phyloP scores from a whole-genome alignment of 495 filamentous ascomycete species.

The Neurospora cerealis region DNA sequence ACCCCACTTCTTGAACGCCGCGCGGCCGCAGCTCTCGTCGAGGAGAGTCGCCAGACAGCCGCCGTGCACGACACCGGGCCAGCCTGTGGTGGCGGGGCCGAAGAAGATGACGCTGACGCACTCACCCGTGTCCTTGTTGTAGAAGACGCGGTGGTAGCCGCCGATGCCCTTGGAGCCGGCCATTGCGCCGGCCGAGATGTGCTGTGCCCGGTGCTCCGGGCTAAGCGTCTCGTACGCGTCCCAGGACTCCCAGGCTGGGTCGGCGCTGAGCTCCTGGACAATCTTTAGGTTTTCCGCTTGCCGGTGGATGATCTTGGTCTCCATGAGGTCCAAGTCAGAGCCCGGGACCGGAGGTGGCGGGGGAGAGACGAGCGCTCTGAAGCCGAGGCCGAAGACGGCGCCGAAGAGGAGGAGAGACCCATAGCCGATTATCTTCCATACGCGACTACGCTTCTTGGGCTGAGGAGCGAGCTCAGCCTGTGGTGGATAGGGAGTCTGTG shows the following conservation, averaged over 20 bases:
- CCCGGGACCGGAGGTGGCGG: constrained; percentile 21
- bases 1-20: constrained; percentile 36
- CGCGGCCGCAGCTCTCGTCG: constrained; percentile 53
- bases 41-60: constrained; percentile 62
- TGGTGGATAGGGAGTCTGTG: background rate
- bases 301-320: constrained; percentile 20
- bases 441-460: background rate
- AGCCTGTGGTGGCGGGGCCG: constrained; percentile 53
- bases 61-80: constrained; percentile 71
- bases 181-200: constrained; percentile 36
- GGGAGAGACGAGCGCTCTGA: constrained; percentile 27
- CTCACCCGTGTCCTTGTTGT: constrained; percentile 31
- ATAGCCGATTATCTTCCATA: constrained; percentile 10
- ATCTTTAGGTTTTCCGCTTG: constrained; percentile 37
- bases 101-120: constrained; percentile 49
- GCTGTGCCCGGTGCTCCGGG: constrained; percentile 24
- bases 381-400: constrained; percentile 18
- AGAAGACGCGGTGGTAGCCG: constrained; percentile 40
- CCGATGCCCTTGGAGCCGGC: constrained; percentile 33
- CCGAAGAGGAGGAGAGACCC: constrained; percentile 32
- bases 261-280: constrained; percentile 39
- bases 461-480: background rate
- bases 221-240: constrained; percentile 46
- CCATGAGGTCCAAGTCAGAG: constrained; percentile 23
- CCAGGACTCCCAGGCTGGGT: constrained; percentile 44